Conservation (phyloP, 2,329 filamentous ascomycete genomes). For the Pestalotiopsis sp. region DNA sequence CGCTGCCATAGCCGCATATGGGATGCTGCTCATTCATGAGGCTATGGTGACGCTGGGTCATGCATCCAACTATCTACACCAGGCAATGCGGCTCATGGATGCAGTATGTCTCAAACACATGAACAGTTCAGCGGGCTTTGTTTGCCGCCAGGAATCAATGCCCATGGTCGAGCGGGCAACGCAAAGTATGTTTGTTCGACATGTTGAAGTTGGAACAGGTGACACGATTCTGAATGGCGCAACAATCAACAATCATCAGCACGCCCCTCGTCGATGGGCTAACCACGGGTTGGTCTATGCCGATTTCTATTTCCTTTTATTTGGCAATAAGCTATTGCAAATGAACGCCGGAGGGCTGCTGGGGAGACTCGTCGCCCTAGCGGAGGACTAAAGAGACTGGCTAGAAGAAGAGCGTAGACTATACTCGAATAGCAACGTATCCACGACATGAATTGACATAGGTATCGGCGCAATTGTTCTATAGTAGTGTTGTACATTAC, state of each 20-base stretch:
- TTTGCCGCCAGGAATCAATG: constrained; percentile 8
- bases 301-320: constrained; percentile 49
- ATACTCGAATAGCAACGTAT: too few relatives aligned
- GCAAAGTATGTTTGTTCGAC: constrained; percentile 15
- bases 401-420: not conserved
- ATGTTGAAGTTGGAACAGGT: constrained; percentile 29
- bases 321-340: constrained; percentile 41
- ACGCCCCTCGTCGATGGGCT: constrained; percentile 44
- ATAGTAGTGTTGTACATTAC: too few relatives aligned
- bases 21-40: constrained; percentile 38
- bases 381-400: constrained; percentile 21
- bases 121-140: constrained; percentile 23
- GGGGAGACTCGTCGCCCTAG: not conserved
- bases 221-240: constrained; percentile 49
- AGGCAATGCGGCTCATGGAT: constrained; percentile 27
- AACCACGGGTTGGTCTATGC: constrained; percentile 52
- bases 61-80: constrained; percentile 29
- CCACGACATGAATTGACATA: too few relatives aligned
- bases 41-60: constrained; percentile 21
- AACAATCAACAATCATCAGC: constrained; percentile 49
- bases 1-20: constrained; percentile 40
- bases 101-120: constrained; percentile 27
- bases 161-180: constrained; percentile 27
- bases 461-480: too few relatives aligned
- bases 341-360: constrained; percentile 14